phyloP scores from a whole-genome alignment of 1,284 basidiomycete species.

The Exsudoporus floridanus region DNA sequence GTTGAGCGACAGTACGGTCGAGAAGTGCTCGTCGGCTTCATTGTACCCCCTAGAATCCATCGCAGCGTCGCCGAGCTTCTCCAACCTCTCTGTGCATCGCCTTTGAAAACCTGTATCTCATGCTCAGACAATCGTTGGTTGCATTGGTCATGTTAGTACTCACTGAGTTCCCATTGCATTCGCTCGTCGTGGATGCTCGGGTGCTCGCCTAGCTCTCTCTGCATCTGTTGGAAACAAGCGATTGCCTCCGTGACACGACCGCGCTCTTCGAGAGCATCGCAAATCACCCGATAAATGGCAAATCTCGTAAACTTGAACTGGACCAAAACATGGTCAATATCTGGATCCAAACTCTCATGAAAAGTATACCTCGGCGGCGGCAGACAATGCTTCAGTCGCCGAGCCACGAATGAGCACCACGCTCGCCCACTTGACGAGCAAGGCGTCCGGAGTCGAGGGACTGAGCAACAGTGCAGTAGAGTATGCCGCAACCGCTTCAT shows the following conservation, averaged over 20 bases:
- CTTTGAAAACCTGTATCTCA: too few species aligned
- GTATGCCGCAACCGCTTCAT: constrained; percentile 7
- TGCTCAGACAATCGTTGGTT: too few species aligned
- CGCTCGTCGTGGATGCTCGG: not conserved
- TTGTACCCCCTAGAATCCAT: too few species aligned
- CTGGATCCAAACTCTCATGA: not conserved
- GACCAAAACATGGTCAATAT: not conserved
- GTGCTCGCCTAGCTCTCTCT: not conserved
- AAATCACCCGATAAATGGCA: not conserved
- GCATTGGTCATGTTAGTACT: too few species aligned
- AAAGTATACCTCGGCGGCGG: constrained; percentile 1
- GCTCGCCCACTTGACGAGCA: constrained; percentile 9
- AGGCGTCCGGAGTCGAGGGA: not conserved
- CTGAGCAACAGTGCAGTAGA: constrained; percentile 1
- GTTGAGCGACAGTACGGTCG: too few species aligned
- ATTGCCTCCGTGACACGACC: not conserved
- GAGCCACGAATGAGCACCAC: not conserved
- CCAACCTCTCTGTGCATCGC: not conserved
- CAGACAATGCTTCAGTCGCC: not conserved
- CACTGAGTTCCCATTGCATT: constrained; percentile 1
- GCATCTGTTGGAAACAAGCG: constrained; percentile 1
- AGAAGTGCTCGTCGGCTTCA: too few species aligned
- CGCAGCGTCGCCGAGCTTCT: not conserved
- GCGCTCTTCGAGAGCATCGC: constrained; percentile 1
- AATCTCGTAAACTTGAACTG: constrained; percentile 8